These are phyloP conservation scores for Capronia coronata DNA, from an alignment of 2,329 filamentous ascomycete species.

Conservation along the genomic window DNA sequence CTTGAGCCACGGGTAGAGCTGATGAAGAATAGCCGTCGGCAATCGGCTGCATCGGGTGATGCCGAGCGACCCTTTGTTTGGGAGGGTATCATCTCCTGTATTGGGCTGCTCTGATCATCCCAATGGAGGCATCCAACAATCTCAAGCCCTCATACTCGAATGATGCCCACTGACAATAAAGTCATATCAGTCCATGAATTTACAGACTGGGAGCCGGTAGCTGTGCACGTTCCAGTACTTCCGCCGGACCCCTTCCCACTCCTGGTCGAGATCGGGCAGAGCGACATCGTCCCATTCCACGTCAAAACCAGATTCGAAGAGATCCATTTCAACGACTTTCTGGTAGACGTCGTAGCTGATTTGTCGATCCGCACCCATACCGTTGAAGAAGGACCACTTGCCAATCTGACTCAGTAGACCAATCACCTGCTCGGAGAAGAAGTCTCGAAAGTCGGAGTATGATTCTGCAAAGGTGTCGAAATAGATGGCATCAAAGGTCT, in stretches of 20 bases:
- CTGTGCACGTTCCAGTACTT: slow-evolving; percentile 80
- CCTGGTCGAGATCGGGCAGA: slow-evolving; percentile 66
- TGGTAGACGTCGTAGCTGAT: slow-evolving; percentile 96
- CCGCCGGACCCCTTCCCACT: slow-evolving; percentile 83
- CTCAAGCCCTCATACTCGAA: no score
- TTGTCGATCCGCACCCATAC: slow-evolving; percentile 82
- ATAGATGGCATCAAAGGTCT: slow-evolving; percentile 81
- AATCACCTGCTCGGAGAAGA: slow-evolving; percentile 83
- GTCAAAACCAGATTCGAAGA: slow-evolving; percentile 82
- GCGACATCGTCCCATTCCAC: slow-evolving; percentile 75
- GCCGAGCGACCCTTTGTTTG: no score
- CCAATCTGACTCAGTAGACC: slow-evolving; percentile 62
- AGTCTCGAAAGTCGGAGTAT: slow-evolving; percentile 74
- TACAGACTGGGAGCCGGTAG: slow-evolving; percentile 40
- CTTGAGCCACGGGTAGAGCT: no score
- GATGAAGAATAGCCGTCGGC: no score
- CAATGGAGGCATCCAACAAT: no score
- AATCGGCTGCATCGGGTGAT: no score
- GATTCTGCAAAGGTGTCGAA: slow-evolving; percentile 98
- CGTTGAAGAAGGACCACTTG: slow-evolving; percentile 59
- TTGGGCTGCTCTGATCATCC: no score
- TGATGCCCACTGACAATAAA: neutral
- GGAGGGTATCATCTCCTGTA: no score
- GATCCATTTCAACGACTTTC: slow-evolving; percentile 83
- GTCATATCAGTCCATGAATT: slow-evolving; percentile 25